Evolutionary conservation across 495 filamentous ascomycete species (phyloP).

Genomic region (Cercophora sp.): DNA sequence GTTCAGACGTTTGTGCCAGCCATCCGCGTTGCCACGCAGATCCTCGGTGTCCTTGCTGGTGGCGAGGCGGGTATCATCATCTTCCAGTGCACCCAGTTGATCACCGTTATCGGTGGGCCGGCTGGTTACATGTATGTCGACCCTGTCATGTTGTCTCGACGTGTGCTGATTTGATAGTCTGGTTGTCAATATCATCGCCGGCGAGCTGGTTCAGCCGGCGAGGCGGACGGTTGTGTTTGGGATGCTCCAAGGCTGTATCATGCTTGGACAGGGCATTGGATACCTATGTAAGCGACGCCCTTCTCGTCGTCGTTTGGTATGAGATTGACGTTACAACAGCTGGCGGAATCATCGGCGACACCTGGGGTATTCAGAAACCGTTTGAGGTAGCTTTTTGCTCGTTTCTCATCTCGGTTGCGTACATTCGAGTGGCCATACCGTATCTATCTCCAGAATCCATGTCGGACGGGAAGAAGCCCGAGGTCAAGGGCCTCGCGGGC

Average conservation of each 20-base stretch:
- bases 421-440: slow-evolving; percentile 35
- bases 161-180: slow-evolving; percentile 24
- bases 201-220: slow-evolving; percentile 45
- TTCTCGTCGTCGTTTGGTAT: not conserved
- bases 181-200: slow-evolving; percentile 50
- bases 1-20: slow-evolving; percentile 50
- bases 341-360: slow-evolving; percentile 51
- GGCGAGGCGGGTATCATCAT: slow-evolving; percentile 50
- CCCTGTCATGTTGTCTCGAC: not conserved
- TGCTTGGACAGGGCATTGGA: slow-evolving; percentile 53
- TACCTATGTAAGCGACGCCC: slow-evolving; percentile 37
- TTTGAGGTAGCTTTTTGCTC: slow-evolving; percentile 50
- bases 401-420: slow-evolving; percentile 40
- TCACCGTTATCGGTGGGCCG: slow-evolving; percentile 55
- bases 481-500: slow-evolving; percentile 31
- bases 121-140: slow-evolving; percentile 48
- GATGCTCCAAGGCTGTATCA: slow-evolving; percentile 49
- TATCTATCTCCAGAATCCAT: slow-evolving; percentile 36
- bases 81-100: slow-evolving; percentile 52
- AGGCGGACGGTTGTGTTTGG: slow-evolving; percentile 52
- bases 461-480: slow-evolving; percentile 27
- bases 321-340: slow-evolving; percentile 19
- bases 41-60: slow-evolving; percentile 49
- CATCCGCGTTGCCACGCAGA: slow-evolving; percentile 49
- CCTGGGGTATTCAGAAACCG: slow-evolving; percentile 46